These are phyloP conservation scores for Heritiera fomes DNA, from an alignment of 345 rosid genomes.

Conservation along the genomic window DNA sequence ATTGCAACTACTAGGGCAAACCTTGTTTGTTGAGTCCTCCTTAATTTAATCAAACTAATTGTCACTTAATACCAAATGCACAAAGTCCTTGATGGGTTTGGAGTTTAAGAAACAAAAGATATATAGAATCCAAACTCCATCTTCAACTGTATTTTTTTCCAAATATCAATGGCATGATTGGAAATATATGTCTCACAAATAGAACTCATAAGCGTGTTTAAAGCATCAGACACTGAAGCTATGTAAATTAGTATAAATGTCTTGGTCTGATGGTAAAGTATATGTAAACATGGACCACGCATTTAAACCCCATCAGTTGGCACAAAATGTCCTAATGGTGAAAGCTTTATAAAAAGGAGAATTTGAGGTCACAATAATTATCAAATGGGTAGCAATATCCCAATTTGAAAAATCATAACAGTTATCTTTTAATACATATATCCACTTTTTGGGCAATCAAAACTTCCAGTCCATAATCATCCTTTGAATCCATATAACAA, in stretches of 20 bases:
- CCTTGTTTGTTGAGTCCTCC: background rate
- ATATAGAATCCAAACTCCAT: constrained; percentile 2
- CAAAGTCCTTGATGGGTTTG: constrained; percentile 6
- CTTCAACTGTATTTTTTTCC: background rate
- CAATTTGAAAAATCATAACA: background rate
- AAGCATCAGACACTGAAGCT: background rate
- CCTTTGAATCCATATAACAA: background rate
- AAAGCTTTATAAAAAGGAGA: background rate
- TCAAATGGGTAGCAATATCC: background rate
- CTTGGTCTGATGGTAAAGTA: background rate
- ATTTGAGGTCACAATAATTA: background rate
- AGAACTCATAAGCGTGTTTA: background rate
- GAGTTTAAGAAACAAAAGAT: constrained; percentile 10
- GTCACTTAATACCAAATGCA: background rate
- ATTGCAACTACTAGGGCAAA: background rate
- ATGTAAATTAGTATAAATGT: background rate
- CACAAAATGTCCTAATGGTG: background rate
- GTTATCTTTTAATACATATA: background rate
- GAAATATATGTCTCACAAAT: background rate
- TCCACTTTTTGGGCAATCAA: background rate
- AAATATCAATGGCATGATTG: constrained; percentile 11
- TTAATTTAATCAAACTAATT: background rate
- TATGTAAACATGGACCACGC: background rate
- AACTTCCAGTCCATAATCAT: constrained; percentile 1
- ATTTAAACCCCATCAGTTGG: background rate